A percentile compares a stretch with the other conserved stretches of the same genome.
phyloP scores from a whole-genome alignment of 1,284 basidiomycete species.

The Cryptococcus hybrid region DNA sequence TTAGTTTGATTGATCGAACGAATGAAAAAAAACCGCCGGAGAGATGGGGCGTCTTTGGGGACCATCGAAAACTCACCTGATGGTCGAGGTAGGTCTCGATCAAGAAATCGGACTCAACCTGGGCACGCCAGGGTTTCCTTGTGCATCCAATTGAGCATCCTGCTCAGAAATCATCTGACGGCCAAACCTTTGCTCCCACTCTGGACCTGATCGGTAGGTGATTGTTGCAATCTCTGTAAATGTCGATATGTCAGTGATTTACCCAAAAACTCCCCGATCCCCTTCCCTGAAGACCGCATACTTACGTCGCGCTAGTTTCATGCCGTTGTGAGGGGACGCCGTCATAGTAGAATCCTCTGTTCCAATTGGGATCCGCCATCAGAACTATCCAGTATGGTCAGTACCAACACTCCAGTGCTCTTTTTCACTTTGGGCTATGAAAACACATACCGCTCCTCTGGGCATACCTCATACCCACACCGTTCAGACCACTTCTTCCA shows the following conservation, averaged over 20 bases:
- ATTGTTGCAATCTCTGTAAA: slow-evolving; percentile 92
- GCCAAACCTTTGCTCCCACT: slow-evolving; percentile 97
- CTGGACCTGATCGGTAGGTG: slow-evolving; percentile 97
- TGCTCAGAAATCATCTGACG: slow-evolving; percentile 55
- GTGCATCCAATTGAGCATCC: slow-evolving; percentile 20
- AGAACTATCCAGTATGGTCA: slow-evolving; percentile 61
- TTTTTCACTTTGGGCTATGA: too few species aligned
- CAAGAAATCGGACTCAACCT: slow-evolving; percentile 91
- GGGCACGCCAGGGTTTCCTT: slow-evolving; percentile 52
- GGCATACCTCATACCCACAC: slow-evolving; percentile 93
- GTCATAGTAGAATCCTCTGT: slow-evolving; percentile 96
- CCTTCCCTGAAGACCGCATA: slow-evolving; percentile 12
- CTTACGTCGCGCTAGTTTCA: slow-evolving; percentile 96
- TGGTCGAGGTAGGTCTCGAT: slow-evolving; percentile 99
- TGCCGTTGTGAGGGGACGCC: slow-evolving; percentile 92
- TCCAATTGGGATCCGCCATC: slow-evolving; percentile 99
- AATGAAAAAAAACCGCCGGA: neutral
- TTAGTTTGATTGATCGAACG: too few species aligned
- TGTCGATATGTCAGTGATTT: neutral
- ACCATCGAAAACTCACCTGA: slow-evolving; percentile 57
- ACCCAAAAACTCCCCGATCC: too few species aligned
- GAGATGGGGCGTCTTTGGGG: too few species aligned
- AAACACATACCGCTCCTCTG: slow-evolving; percentile 77
- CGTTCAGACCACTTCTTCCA: slow-evolving; percentile 83
- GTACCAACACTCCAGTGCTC: neutral